Evolutionary conservation across 2,329 filamentous ascomycete genomes (phyloP), one percentile per base, ranked within the genome.

Genomic region (Microcera coccophila): DNA sequence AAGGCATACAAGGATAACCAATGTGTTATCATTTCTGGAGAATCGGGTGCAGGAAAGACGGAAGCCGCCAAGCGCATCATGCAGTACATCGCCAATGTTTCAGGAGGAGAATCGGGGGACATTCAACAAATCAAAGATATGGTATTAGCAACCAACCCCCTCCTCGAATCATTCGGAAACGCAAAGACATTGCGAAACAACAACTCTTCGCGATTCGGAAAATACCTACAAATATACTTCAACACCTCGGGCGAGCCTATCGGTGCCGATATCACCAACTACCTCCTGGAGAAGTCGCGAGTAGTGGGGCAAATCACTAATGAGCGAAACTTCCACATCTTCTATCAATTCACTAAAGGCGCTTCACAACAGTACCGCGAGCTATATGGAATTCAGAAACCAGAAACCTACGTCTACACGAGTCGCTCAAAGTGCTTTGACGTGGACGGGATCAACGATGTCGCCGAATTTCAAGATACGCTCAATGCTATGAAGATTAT

Each of bases 1-100:
- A 97, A 97, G 68, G 91, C 90, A 36, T 98, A 98, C 76, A 89
- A 89, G 62, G 93, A 97, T 58, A 97, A 97, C 72, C 93, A 98
- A 68, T 97, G 93, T 71, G 91, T 98, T 55, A 98, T 98, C 68
- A 98, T 98, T 58, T 97, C 93, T 4, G 93, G 93, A 63, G 93
- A 98, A 71, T 97, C 93, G 3, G 93, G 93, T 63, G 93, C 93
- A 24, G 93, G 93, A 65, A 98, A 98, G 76, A 98, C 93, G 12
- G 93, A 98, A 69, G 93, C 93, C 4, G 93, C 93, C 47, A 97
- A 98, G 78, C 85, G 91, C 59, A 87, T 98, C 61, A 98, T 98
- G 91, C 93, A 98, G 71, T 98, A 98, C 70, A 97, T 98, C 66
- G 93, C 93, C 54, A 97, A 85, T 64, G 91, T 97, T 8, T 97